These are phyloP conservation scores for Remersonia thermophila DNA, from an alignment of 2,329 filamentous ascomycete genomes.

Conservation along the genomic window DNA sequence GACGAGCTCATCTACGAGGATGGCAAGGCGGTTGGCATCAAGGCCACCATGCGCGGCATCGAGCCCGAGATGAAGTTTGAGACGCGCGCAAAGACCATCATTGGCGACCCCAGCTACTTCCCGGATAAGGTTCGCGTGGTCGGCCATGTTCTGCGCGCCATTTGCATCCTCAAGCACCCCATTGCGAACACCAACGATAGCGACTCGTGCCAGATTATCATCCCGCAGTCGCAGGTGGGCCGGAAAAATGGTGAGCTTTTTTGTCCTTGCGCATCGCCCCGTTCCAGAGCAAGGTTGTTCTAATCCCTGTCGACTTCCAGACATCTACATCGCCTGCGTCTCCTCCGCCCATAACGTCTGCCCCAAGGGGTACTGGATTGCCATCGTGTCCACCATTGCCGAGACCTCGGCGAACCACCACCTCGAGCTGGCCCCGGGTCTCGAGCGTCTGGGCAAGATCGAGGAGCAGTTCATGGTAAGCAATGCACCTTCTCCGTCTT, in stretches of 20 bases:
- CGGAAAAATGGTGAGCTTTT: conserved; percentile 72
- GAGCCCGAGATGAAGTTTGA: conserved; percentile 83
- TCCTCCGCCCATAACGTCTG: conserved; percentile 96
- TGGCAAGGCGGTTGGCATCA: conserved; percentile 84
- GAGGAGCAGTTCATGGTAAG: conserved; percentile 92
- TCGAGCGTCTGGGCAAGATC: conserved; percentile 82
- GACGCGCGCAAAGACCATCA: conserved; percentile 91
- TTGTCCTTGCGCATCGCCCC: background rate
- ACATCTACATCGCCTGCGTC: conserved; percentile 94
- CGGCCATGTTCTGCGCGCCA: conserved; percentile 86
- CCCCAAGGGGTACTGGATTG: conserved; percentile 97
- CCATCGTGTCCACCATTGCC: conserved; percentile 94
- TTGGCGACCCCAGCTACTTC: conserved; percentile 97
- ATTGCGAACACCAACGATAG: conserved; percentile 76
- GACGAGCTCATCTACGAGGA: conserved; percentile 80
- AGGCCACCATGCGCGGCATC: conserved; percentile 87
- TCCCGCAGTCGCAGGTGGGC: conserved; percentile 93
- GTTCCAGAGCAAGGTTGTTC: background rate
- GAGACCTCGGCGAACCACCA: conserved; percentile 89
- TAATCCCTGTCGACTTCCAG: conserved; percentile 30
- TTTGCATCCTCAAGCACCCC: conserved; percentile 94
- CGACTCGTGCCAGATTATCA: conserved; percentile 91
- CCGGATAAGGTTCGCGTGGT: conserved; percentile 74
- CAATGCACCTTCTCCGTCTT: conserved; percentile 1
- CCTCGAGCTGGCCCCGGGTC: conserved; percentile 81